Evolutionary conservation across 495 filamentous ascomycete species (phyloP).

Genomic region (Trichoderma asperelloides): DNA sequence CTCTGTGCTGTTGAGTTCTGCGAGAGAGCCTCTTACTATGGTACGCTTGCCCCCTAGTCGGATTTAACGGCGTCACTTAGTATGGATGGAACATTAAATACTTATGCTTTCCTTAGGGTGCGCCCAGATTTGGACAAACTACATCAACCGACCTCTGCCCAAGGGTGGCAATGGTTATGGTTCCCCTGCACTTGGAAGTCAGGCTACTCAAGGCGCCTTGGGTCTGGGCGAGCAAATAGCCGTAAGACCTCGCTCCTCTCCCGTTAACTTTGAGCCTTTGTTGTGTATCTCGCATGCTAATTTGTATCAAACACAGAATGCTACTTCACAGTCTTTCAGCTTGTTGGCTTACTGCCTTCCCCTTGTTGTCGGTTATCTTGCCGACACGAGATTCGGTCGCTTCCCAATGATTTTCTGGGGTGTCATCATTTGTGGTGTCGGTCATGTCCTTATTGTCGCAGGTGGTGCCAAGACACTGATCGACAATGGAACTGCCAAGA

Average conservation of each 20-base stretch:
- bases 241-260: neutral
- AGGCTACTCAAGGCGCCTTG: constrained; percentile 50
- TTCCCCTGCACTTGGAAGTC: constrained; percentile 42
- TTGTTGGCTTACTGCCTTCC: constrained; percentile 53
- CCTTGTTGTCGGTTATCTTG: constrained; percentile 47
- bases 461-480: constrained; percentile 53
- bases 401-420: constrained; percentile 56
- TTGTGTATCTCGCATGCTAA: neutral
- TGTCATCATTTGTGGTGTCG: constrained; percentile 52
- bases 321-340: constrained; percentile 48
- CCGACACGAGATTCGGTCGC: constrained; percentile 49
- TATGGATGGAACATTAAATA: neutral
- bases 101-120: neutral
- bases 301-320: constrained; percentile 33
- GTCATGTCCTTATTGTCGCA: constrained; percentile 54
- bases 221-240: constrained; percentile 36
- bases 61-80: neutral
- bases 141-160: constrained; percentile 46
- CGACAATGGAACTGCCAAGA: constrained; percentile 44
- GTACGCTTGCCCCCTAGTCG: constrained; percentile 13
- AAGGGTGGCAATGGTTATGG: constrained; percentile 54
- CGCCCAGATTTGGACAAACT: constrained; percentile 49
- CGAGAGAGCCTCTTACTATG: constrained; percentile 53
- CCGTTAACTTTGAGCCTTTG: neutral
- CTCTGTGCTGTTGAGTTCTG: constrained; percentile 54